phyloP scores from a whole-genome alignment of 352 stramenopile genomes.

The Pythium brassicae region DNA sequence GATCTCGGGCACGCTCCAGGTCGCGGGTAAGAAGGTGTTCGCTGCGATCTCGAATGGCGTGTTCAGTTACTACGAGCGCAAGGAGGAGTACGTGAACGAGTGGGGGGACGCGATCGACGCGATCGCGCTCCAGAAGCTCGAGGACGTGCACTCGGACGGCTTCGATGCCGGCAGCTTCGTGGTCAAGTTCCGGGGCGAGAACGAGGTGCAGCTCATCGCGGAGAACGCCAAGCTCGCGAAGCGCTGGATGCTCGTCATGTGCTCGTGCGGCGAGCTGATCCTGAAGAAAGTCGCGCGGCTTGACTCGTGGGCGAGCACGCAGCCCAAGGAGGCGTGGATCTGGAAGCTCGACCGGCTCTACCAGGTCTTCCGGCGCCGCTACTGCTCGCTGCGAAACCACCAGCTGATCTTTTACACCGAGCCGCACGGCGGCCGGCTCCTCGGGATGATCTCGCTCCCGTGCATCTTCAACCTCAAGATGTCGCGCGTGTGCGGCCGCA shows the following conservation, averaged over 20 bases:
- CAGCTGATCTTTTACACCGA: slow-evolving; percentile 79
- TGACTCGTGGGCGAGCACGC: slow-evolving; percentile 71
- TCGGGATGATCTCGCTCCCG: slow-evolving; percentile 77
- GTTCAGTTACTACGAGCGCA: slow-evolving; percentile 83
- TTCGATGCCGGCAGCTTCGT: slow-evolving; percentile 72
- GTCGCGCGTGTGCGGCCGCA: slow-evolving; percentile 72
- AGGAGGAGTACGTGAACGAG: slow-evolving; percentile 77
- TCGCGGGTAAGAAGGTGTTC: slow-evolving; percentile 58
- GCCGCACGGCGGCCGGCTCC: slow-evolving; percentile 52
- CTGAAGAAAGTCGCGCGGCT: slow-evolving; percentile 61
- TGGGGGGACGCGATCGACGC: slow-evolving; percentile 83
- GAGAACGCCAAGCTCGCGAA: slow-evolving; percentile 68
- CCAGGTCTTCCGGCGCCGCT: slow-evolving; percentile 78
- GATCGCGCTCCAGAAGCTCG: slow-evolving; percentile 72
- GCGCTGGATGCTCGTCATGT: slow-evolving; percentile 88
- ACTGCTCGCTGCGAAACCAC: slow-evolving; percentile 82
- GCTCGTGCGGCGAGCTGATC: slow-evolving; percentile 74
- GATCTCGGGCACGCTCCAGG: slow-evolving; percentile 33
- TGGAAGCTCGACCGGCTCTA: slow-evolving; percentile 87
- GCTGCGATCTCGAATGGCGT: slow-evolving; percentile 78
- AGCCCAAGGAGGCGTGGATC: slow-evolving; percentile 81
- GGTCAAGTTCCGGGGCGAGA: slow-evolving; percentile 66
- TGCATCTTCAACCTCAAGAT: slow-evolving; percentile 79
- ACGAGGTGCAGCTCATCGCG: slow-evolving; percentile 67
- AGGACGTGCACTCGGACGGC: slow-evolving; percentile 75